These are phyloP conservation scores for Coelastrella sp. DNA, from an alignment of 139 green algal genomes.

Conservation along the genomic window DNA sequence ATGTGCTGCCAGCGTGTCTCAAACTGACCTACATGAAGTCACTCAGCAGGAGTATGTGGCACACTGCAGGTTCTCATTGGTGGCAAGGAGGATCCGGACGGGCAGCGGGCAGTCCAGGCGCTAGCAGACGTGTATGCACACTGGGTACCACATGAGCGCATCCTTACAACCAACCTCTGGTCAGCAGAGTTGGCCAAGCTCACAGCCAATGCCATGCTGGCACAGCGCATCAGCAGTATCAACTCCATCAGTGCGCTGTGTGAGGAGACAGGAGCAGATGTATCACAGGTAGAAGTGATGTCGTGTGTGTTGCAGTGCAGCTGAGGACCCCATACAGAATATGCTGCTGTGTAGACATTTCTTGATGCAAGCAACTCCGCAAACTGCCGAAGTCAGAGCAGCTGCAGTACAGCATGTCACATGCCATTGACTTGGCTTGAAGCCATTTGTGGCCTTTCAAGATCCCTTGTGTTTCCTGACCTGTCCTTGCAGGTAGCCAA, in stretches of 20 bases:
- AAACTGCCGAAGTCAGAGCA: neutral
- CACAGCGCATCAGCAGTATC: conserved; percentile 98
- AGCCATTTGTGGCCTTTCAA: neutral
- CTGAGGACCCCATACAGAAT: too few relatives aligned
- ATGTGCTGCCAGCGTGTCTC: neutral
- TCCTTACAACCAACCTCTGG: conserved; percentile 98
- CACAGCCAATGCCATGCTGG: conserved; percentile 97
- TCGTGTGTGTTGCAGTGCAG: too few relatives aligned
- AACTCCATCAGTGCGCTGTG: conserved; percentile 99
- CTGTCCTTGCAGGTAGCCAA: conserved; percentile 82
- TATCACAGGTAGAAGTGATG: conserved; percentile 77
- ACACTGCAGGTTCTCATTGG: conserved; percentile 49
- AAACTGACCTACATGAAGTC: neutral
- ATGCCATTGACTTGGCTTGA: too few relatives aligned
- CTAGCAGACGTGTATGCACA: conserved; percentile 94
- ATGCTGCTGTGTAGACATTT: too few relatives aligned
- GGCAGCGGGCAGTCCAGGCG: conserved; percentile 62
- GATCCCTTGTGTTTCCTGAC: neutral
- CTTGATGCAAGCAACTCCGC: neutral
- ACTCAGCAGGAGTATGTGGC: neutral
- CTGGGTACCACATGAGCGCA: conserved; percentile 95
- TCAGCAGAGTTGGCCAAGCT: conserved; percentile 99
- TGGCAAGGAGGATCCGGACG: conserved; percentile 60
- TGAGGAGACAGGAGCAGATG: conserved; percentile 95
- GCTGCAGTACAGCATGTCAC: too few relatives aligned